phyloP scores from a whole-genome alignment of 2,329 filamentous ascomycete genomes.

The Apiospora marii region DNA sequence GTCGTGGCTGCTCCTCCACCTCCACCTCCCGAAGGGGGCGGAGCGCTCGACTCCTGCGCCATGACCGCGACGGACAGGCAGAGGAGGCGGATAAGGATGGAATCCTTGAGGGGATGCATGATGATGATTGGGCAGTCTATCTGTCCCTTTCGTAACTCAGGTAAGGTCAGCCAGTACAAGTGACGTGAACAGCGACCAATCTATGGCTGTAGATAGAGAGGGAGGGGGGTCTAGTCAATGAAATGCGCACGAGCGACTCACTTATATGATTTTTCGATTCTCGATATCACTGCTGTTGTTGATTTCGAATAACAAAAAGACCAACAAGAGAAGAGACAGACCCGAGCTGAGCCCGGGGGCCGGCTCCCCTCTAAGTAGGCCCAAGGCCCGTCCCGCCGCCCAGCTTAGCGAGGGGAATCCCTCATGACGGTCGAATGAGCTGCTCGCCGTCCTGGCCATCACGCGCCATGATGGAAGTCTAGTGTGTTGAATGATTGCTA shows the following conservation, averaged over 20 bases:
- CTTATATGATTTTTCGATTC: not conserved
- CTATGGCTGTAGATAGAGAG: no score
- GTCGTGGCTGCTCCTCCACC: not conserved
- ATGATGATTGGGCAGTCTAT: not conserved
- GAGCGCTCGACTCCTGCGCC: not conserved
- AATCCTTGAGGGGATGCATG: conserved; percentile 11
- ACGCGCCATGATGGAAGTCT: not conserved
- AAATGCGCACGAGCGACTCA: not conserved
- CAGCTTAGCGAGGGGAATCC: conserved; percentile 10
- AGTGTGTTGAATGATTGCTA: not conserved
- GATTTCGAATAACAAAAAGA: not conserved
- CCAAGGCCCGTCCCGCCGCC: conserved; percentile 3
- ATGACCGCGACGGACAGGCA: not conserved
- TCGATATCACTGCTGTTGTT: not conserved
- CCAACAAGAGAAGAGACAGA: not conserved
- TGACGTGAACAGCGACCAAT: not conserved
- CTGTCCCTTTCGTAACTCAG: not conserved
- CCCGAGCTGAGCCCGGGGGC: not conserved
- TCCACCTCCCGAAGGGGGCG: not conserved
- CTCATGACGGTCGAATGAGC: not conserved
- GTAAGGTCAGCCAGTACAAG: not conserved
- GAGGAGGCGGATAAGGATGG: not conserved
- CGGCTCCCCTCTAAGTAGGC: not conserved
- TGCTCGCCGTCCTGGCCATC: not conserved
- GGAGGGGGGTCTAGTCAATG: not conserved